Evolutionary conservation across 1,139 yeast species (phyloP).

Genomic region (Sugiyamaella grinbergsii): DNA sequence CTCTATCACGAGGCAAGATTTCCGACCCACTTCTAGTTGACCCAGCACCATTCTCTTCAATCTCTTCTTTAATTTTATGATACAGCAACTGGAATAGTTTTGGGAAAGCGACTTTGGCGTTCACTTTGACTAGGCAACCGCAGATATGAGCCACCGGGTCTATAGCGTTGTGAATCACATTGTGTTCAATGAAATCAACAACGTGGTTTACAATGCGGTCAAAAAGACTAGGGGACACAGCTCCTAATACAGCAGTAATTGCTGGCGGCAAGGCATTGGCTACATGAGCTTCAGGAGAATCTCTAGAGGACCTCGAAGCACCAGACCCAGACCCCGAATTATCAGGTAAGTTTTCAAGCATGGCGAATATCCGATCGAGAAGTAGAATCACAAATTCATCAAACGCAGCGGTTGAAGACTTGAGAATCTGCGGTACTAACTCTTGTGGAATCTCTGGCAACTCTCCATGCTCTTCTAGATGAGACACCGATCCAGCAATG

Average conservation of each 20-base stretch:
- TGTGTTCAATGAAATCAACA: constrained; percentile 58
- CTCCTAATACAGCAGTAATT: constrained; percentile 65
- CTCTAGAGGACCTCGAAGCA: constrained; percentile 34
- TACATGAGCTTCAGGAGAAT: constrained; percentile 46
- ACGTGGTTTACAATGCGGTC: constrained; percentile 54
- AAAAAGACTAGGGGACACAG: constrained; percentile 68
- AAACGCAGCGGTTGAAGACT: constrained; percentile 75
- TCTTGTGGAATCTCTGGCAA: constrained; percentile 47
- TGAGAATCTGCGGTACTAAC: constrained; percentile 55
- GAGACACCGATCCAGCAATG: constrained; percentile 52
- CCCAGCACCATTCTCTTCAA: constrained; percentile 86
- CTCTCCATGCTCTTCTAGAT: constrained; percentile 37
- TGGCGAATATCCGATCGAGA: constrained; percentile 59
- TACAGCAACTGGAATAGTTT: constrained; percentile 51
- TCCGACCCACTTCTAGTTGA: constrained; percentile 67
- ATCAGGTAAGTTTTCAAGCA: constrained; percentile 74
- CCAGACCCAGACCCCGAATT: constrained; percentile 24
- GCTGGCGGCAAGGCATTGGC: constrained; percentile 65
- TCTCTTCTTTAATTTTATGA: constrained; percentile 63
- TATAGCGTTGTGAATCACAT: constrained; percentile 65
- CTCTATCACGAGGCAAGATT: constrained; percentile 73
- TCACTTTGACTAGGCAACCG: constrained; percentile 66
- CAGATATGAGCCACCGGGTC: constrained; percentile 70
- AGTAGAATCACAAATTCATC: constrained; percentile 60
- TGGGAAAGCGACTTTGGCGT: constrained; percentile 54